Base-by-base conservation (phyloP, 2,329 filamentous ascomycete species). In the Curvularia hawaiiensis region DNA sequence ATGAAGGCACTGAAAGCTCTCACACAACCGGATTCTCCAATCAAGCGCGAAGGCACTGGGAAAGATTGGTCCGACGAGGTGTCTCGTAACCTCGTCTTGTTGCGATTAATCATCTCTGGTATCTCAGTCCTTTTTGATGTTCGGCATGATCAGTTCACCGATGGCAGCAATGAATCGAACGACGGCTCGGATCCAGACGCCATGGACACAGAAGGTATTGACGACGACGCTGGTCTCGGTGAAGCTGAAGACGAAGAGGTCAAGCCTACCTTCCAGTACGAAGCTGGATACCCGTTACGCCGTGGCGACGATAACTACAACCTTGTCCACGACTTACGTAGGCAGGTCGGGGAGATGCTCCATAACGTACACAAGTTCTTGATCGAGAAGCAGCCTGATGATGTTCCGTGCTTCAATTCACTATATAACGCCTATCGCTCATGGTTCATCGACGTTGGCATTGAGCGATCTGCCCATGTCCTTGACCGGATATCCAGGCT, bases 41-140 rank as follows among this genome's bases (percentile, higher is more conserved):
- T 98, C 52, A 96, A 92, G 75, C 86, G 94, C 55, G 94, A 93
- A 65, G 95, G 95, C 38, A 97, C 94, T 74, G 96, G 96, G 66
- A 99, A 98, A 77, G 94, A 97, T 69, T 99, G 95, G 95, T 97
- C 94, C 0, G 95, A 99, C 74, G 96, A 99, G 74, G 89, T 98
- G 28, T 94, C 92, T 2, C 84, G 95, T 54, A 92, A 97, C 64
- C 83, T 99, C 55, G 91, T 94, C 12, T 88, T 97, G 50, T 82
- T 99, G 14, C 85, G 94, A 30, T 83, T 99, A n/a, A 87, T 97
- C 44, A 87, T 96, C 26, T 96, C 94, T 3, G 95, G 95, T 52
- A 88, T 97, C 56, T 93, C 94, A 8, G 88, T 90, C 1, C 82
- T 99, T 11, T 98, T 99, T 72, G 92, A 97, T 70, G 88, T 92